Conservation (phyloP, 768 basidiomycete species). For the Nidularia pulvinata region DNA sequence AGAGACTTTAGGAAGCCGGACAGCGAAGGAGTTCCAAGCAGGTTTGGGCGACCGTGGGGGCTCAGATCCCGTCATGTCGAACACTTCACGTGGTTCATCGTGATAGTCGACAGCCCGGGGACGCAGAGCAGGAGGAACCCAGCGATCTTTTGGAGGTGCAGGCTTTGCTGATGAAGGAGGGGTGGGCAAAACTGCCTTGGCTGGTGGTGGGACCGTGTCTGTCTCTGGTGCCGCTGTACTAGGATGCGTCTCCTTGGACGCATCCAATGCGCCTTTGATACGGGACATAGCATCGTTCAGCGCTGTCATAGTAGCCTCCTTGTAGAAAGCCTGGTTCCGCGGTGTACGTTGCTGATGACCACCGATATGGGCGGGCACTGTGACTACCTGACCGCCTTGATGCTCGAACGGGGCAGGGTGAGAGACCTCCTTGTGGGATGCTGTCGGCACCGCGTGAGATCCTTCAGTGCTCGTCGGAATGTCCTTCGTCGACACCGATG, state of each 20-base stretch:
- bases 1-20: conserved; percentile 48
- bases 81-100: conserved; percentile 38
- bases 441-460: background rate
- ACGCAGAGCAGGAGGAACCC: conserved; percentile 59
- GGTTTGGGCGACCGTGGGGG: conserved; percentile 48
- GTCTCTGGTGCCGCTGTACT: conserved; percentile 11
- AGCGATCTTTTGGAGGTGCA: conserved; percentile 39
- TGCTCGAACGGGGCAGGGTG: conserved; percentile 3
- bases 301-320: conserved; percentile 65
- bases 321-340: conserved; percentile 41
- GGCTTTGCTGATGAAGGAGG: conserved; percentile 12
- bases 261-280: conserved; percentile 75
- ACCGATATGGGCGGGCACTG: conserved; percentile 16
- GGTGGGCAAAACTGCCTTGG: conserved; percentile 11
- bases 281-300: conserved; percentile 84
- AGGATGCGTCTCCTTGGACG: conserved; percentile 21
- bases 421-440: background rate
- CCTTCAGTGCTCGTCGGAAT: background rate
- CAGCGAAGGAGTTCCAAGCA: conserved; percentile 29
- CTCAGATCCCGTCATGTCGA: conserved; percentile 43
- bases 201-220: conserved; percentile 16
- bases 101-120: conserved; percentile 28
- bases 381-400: conserved; percentile 16
- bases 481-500: background rate
- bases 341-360: conserved; percentile 26